Evolutionary conservation across 768 basidiomycete species (phyloP).

Genomic region (Mycena maculata): DNA sequence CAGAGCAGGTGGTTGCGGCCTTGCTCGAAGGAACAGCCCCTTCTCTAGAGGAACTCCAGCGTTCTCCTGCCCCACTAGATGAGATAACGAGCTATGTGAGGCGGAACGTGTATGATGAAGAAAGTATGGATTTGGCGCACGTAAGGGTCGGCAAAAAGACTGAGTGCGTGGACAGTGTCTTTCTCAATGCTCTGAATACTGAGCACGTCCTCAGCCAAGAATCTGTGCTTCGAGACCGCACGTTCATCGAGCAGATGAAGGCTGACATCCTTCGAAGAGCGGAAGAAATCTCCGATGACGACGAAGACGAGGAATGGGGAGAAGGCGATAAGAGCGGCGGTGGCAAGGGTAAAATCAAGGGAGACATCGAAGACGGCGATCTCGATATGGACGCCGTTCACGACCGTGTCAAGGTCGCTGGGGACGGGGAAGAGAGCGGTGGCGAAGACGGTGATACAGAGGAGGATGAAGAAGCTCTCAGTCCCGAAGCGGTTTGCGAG

Average conservation of each 20-base stretch:
- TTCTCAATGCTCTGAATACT: slow-evolving; percentile 15
- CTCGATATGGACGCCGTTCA: slow-evolving; percentile 53
- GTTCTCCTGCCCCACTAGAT: slow-evolving; percentile 39
- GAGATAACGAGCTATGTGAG: slow-evolving; percentile 51
- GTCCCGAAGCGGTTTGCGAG: slow-evolving; percentile 76
- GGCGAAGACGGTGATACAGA: slow-evolving; percentile 49
- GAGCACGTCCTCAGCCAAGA: slow-evolving; percentile 40
- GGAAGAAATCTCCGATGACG: slow-evolving; percentile 71
- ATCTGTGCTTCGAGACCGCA: slow-evolving; percentile 64
- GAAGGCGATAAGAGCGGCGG: slow-evolving; percentile 36
- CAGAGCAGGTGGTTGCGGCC: slow-evolving; percentile 75
- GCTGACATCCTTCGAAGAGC: slow-evolving; percentile 83
- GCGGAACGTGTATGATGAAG: slow-evolving; percentile 81
- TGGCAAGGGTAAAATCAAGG: slow-evolving; percentile 43
- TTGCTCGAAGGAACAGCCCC: slow-evolving; percentile 82
- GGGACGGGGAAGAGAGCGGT: slow-evolving; percentile 71
- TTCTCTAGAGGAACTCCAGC: slow-evolving; percentile 40
- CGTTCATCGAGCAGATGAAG: slow-evolving; percentile 81
- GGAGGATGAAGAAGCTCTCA: slow-evolving; percentile 38
- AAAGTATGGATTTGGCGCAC: slow-evolving; percentile 70
- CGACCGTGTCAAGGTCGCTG: slow-evolving; percentile 58
- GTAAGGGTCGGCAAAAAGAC: slow-evolving; percentile 75
- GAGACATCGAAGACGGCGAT: slow-evolving; percentile 63
- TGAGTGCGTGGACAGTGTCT: slow-evolving; percentile 49
- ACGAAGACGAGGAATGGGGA: slow-evolving; percentile 67